Conservation (phyloP, 257 asterid species). For the Oldenlandia corymbosa region DNA sequence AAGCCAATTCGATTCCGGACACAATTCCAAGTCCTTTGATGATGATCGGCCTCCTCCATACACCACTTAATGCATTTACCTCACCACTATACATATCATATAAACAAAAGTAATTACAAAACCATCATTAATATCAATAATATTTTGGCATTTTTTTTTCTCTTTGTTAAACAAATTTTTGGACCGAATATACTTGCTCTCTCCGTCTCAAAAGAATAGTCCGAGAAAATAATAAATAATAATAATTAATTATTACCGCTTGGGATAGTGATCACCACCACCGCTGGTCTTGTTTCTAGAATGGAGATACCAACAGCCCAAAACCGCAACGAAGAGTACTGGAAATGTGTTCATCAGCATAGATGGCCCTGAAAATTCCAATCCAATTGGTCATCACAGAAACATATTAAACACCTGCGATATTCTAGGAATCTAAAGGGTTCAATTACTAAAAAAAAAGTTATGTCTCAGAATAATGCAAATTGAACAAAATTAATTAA, state of each 20-base stretch:
- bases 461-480: too few relatives aligned
- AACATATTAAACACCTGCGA: too few relatives aligned
- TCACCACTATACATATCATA: slow-evolving; percentile 21
- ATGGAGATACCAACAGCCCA: slow-evolving; percentile 75
- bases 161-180: too few relatives aligned
- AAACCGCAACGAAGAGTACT: slow-evolving; percentile 50
- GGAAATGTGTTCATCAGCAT: slow-evolving; percentile 50
- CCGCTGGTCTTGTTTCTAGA: slow-evolving; percentile 31
- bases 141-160: too few relatives aligned
- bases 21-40: slow-evolving; percentile 75
- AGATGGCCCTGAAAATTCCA: slow-evolving; percentile 50
- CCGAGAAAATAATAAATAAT: too few relatives aligned
- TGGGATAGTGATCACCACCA: background rate
- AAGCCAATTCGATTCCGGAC: slow-evolving; percentile 57
- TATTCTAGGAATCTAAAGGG: too few relatives aligned
- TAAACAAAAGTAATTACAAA: too few relatives aligned
- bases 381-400: too few relatives aligned
- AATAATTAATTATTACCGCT: slow-evolving; percentile 29
- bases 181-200: background rate
- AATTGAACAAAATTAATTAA: background rate
- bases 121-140: too few relatives aligned
- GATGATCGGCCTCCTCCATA: slow-evolving; percentile 50
- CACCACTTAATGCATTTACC: slow-evolving; percentile 46
- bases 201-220: too few relatives aligned
- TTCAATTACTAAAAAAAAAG: background rate